Conservation (phyloP, 176 grass and related monocot species). For the Areca catechu region DNA sequence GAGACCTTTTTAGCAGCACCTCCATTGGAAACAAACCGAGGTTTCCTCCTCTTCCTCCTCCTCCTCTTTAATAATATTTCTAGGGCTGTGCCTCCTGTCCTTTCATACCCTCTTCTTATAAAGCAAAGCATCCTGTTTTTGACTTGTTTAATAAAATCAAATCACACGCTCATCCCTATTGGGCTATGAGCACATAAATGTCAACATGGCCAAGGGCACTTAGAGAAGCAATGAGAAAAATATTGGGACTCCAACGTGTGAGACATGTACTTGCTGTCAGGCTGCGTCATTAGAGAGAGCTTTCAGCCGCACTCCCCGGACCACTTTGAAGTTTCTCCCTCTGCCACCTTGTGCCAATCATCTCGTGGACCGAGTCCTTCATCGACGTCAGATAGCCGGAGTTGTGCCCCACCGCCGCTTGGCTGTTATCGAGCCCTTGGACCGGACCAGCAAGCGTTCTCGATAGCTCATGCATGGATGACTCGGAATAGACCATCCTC, state of each 20-base stretch:
- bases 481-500: no score
- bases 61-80: slow-evolving; percentile 5
- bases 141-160: slow-evolving; percentile 50
- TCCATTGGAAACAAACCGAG: slow-evolving; percentile 4
- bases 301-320: no score
- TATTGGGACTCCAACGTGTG: slow-evolving; percentile 50
- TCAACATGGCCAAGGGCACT: slow-evolving; percentile 10
- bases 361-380: no score
- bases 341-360: background rate
- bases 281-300: slow-evolving; percentile 20
- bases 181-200: slow-evolving; percentile 21
- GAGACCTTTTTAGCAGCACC: slow-evolving; percentile 17
- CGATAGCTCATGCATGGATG: no score
- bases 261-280: slow-evolving; percentile 40
- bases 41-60: slow-evolving; percentile 16
- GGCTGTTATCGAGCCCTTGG: no score
- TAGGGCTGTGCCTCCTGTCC: slow-evolving; percentile 19
- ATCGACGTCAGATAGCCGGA: no score
- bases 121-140: slow-evolving; percentile 26
- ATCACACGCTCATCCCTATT: slow-evolving; percentile 44
- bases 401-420: no score
- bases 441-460: no score
- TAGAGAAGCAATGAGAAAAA: slow-evolving; percentile 9
- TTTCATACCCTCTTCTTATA: slow-evolving; percentile 7
- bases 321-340: slow-evolving; percentile 3